Base-by-base conservation (phyloP, 768 basidiomycete species). In the Boletus fagicola region DNA sequence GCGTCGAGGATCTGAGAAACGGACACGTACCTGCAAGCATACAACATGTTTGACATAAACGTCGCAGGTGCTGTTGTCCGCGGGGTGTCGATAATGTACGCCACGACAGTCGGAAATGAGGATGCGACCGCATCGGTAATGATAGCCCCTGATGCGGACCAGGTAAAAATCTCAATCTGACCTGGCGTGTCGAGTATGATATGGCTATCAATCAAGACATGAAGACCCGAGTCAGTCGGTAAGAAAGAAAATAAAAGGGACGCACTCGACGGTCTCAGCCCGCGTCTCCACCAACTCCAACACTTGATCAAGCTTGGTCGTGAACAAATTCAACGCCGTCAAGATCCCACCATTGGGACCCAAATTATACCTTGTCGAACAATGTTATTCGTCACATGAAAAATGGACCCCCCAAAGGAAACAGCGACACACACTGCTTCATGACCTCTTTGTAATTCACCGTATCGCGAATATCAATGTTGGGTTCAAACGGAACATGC, bases 41-140 rank as follows among this genome's bases (percentile, higher is more conserved):
- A 99, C 43, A 99, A 81, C 97, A 99, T 99, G 74, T 99, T 99
- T 20, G 88, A 92, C 97, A 98, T 99, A 74, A 99, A 99, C 4
- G 97, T 99, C 16, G 96, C 94, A 0, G 97, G 97, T 0, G 92
- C 86, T 0, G 89, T 88, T 20, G 93, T 94, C 60, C 97, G 81
- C 22, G 97, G 97, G 4, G 97, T 99, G 73, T 99, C 97, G 63
- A 99, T 93, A 58, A 99, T 83, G 68, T 98, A 99, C 16, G 97
- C 97, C 35, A 99, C 86, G 36, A 96, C 92, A 2, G 97, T 88
- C 6, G 97, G 97, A 56, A 98, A 77, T 0, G 94, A 85, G 3
- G 92, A 91, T 1, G 97, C 97, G 40, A 99, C 80, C 18, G 97
- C 92, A 68, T 98, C 95, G 42, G 97, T 99, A 65, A 99, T 98